Conservation (phyloP, 768 basidiomycete species). For the Lepiota subincarnata region DNA sequence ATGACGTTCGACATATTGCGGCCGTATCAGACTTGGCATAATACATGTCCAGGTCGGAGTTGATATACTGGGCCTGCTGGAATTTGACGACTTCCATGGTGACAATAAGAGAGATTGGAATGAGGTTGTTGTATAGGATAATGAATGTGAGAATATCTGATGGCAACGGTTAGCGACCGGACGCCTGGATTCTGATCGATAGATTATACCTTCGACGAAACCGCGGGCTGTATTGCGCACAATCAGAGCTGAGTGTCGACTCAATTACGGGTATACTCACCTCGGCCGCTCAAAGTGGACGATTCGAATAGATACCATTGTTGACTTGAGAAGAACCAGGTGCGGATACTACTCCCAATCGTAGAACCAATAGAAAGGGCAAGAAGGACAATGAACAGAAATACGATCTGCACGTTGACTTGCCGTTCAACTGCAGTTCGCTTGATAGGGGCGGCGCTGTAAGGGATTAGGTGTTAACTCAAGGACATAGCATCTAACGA, state of each 20-base stretch:
- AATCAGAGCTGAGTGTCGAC: neutral
- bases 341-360: conserved; percentile 85
- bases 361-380: conserved; percentile 88
- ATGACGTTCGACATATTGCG: conserved; percentile 95
- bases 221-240: conserved; percentile 48
- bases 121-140: conserved; percentile 98
- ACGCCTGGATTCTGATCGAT: neutral
- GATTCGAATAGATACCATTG: conserved; percentile 89
- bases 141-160: conserved; percentile 96
- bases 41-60: conserved; percentile 98
- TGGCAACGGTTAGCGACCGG: conserved; percentile 14
- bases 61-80: conserved; percentile 96
- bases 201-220: conserved; percentile 71
- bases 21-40: conserved; percentile 93
- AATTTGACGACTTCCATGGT: conserved; percentile 99
- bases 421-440: conserved; percentile 93
- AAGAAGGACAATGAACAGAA: conserved; percentile 85
- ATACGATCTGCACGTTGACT: conserved; percentile 95
- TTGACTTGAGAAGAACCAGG: conserved; percentile 81
- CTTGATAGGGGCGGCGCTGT: conserved; percentile 93
- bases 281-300: conserved; percentile 55
- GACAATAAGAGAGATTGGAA: conserved; percentile 97
- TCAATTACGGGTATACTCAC: conserved; percentile 32
- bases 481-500: neutral
- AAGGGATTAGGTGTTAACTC: neutral